Evolutionary conservation across 768 basidiomycete species (phyloP).

Genomic region (Russula emetica): DNA sequence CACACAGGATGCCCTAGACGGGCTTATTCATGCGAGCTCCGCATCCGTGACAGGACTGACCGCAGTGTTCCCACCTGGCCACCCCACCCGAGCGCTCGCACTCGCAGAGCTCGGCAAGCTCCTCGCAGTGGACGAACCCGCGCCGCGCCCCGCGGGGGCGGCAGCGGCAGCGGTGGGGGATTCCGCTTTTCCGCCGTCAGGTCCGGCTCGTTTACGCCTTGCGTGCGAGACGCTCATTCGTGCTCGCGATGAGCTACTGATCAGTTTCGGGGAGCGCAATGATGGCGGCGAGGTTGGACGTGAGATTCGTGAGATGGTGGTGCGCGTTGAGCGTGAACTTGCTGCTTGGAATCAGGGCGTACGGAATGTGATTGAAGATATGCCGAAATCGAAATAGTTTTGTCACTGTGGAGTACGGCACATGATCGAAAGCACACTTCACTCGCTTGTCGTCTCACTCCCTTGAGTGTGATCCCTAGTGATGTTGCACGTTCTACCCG

Average conservation of each 20-base stretch:
- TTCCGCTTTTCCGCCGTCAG: conserved; percentile 59
- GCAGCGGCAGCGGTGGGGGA: conserved; percentile 10
- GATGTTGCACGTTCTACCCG: conserved; percentile 46
- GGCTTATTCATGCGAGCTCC: conserved; percentile 54
- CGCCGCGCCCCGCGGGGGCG: conserved; percentile 34
- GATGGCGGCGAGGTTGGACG: conserved; percentile 70
- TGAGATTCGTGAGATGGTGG: conserved; percentile 55
- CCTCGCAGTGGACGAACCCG: conserved; percentile 71
- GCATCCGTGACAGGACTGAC: conserved; percentile 51
- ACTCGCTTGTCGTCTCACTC: neutral
- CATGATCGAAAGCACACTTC: neutral
- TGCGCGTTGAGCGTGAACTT: conserved; percentile 67
- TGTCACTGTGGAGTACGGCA: neutral
- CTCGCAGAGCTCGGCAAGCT: conserved; percentile 79
- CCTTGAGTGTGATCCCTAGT: neutral
- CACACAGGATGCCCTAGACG: conserved; percentile 55
- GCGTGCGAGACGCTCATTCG: conserved; percentile 60
- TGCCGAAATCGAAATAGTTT: no score
- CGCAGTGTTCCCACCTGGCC: conserved; percentile 53
- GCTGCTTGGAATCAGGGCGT: conserved; percentile 64
- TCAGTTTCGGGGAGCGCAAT: conserved; percentile 68
- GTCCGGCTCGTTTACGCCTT: conserved; percentile 55
- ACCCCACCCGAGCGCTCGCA: conserved; percentile 73
- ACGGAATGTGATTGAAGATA: conserved; percentile 50
- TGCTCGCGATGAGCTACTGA: conserved; percentile 55